Evolutionary conservation across 768 basidiomycete species (phyloP), one percentile per base, ranked within the genome.

Genomic region (Suillus tomentosus): DNA sequence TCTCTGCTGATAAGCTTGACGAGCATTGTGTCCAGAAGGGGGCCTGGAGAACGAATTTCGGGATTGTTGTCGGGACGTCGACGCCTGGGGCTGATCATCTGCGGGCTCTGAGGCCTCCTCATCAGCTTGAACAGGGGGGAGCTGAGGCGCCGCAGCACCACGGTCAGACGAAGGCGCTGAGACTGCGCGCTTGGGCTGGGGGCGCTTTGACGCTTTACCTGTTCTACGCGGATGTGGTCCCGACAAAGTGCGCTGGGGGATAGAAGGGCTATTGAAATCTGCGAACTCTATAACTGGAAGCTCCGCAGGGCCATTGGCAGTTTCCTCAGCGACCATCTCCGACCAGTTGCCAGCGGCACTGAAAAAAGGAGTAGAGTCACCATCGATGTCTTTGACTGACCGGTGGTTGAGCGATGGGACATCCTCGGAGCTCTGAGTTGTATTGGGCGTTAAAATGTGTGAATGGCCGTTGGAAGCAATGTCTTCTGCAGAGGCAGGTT

Each of bases 1-100:
- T 37, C 89, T 87, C 67, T 92, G 85, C 66, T 93, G 89, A 76
- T 97, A 96, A 22, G 87, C 91, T 73, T 95, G 92, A 56, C 95
- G 91, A 45, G 88, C 92, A 27, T 85, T 82, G 64, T 86, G 87
- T 4, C 85, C 85, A 3, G 80, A 69, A 24, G 79, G 77, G 17
- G 82, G 83, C 57, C 71, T 73, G 58, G 73, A 63, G 27, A 68
- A 67, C 7, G 66, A 59, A 40, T 57, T 69, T 58, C 67, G 62
- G 64, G 76, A 69, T 22, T 64, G 67, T 22, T 73, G 73, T 62
- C 74, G 75, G 27, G 85, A 80, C 3, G 80, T 70, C 22, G 83
- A 82, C 40, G 80, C 79, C 36, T 75, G 69, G 3, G 76, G 75
- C 42, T 79, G 77, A 22, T 74, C 73, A 19, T 69, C 70, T 19